These are phyloP conservation scores for Calonectria montana DNA, from an alignment of 2,329 filamentous ascomycete genomes.

Conservation along the genomic window DNA sequence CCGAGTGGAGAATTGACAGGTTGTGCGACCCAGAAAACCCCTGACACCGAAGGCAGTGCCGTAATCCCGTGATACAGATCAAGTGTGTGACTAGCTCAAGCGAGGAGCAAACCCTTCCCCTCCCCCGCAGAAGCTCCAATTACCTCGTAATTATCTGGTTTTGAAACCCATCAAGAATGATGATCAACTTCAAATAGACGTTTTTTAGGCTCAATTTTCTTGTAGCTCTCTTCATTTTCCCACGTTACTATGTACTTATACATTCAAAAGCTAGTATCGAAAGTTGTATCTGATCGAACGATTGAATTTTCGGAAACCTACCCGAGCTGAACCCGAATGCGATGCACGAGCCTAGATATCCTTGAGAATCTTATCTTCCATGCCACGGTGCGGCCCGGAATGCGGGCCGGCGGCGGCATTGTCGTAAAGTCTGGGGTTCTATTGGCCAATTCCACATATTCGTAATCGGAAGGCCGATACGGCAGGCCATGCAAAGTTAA, in stretches of 20 bases:
- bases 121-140: neutral
- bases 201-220: too few relatives aligned
- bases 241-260: too few relatives aligned
- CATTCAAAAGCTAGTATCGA: too few relatives aligned
- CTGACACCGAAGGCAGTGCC: neutral
- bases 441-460: neutral
- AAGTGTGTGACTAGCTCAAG: neutral
- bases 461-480: neutral
- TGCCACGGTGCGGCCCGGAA: neutral
- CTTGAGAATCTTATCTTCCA: neutral
- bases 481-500: neutral
- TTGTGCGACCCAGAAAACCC: neutral
- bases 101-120: neutral
- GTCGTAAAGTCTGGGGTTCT: neutral
- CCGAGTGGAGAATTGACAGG: neutral
- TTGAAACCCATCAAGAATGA: neutral
- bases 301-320: too few relatives aligned
- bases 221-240: too few relatives aligned
- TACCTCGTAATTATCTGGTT: too few relatives aligned
- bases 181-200: too few relatives aligned
- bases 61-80: neutral
- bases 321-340: too few relatives aligned
- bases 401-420: neutral
- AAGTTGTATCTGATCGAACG: too few relatives aligned
- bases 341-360: neutral